A percentile compares a stretch with the other conserved stretches of the same genome.
Conservation (phyloP, 352 stramenopile species). For the Pythium aristosporum region DNA sequence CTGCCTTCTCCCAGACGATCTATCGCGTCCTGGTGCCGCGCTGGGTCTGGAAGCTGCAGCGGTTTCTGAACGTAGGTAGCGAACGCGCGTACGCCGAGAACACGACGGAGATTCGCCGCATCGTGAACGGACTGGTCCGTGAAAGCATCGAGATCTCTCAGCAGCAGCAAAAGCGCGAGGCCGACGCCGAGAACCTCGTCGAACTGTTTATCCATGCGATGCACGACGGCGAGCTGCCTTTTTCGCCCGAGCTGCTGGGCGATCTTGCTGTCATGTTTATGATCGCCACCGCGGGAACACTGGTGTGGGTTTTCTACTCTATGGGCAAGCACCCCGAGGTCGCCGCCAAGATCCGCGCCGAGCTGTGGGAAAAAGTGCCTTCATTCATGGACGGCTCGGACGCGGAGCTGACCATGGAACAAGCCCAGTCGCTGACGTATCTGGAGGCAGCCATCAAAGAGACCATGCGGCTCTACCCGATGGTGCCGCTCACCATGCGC, state of each 20-base stretch:
- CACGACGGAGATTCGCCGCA: conserved; percentile 2
- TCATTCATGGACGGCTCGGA: too few relatives aligned
- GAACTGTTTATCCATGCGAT: conserved; percentile 25
- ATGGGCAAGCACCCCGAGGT: conserved; percentile 32
- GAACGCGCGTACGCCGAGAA: conserved; percentile 11
- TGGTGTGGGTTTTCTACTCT: conserved; percentile 47
- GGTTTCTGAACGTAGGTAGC: conserved; percentile 12
- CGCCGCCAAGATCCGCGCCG: too few relatives aligned
- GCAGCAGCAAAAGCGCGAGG: not conserved
- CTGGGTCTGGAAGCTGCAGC: conserved; percentile 24
- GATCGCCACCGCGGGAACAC: conserved; percentile 40
- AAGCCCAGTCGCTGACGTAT: too few relatives aligned
- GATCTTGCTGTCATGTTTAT: conserved; percentile 58
- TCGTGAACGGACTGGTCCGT: conserved; percentile 11
- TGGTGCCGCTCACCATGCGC: conserved; percentile 45
- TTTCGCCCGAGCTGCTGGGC: conserved; percentile 29
- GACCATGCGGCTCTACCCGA: conserved; percentile 13
- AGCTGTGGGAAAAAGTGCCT: too few relatives aligned
- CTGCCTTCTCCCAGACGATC: conserved; percentile 3
- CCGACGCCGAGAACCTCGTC: conserved; percentile 15
- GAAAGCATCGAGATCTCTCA: conserved; percentile 7
- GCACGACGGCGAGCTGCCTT: conserved; percentile 10
- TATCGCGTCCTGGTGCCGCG: conserved; percentile 4
- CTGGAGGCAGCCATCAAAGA: too few relatives aligned
- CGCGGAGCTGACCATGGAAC: too few relatives aligned